Base-by-base conservation (phyloP, 495 filamentous ascomycete genomes). In the Glonium stellatum region DNA sequence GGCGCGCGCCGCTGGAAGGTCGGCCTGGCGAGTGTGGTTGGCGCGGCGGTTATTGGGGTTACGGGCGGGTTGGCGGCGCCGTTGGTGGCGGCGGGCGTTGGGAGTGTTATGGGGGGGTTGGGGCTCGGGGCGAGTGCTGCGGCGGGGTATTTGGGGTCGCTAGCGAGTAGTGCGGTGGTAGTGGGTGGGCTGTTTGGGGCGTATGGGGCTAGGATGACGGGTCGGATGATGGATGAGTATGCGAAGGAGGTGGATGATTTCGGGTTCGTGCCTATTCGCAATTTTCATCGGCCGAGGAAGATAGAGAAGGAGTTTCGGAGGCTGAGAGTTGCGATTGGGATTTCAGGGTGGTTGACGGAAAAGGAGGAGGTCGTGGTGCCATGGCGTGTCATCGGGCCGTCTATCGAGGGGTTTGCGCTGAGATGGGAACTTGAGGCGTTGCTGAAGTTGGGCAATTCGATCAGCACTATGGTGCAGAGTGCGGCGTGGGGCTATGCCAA, bases 121-220 rank as follows among this genome's bases (percentile, higher is more conserved):
- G 89, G 91, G 6, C 78, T 96, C 0, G 88, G 87, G n/a, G 81
- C 84, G 8, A 87, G 84, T 19, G 85, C 85, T 3, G 86, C 87
- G 18, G 89, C 90, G 12, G 82, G 84, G 8, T 85, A 95, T 57
- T 74, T 98, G 0, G 93, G 90, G 13, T 77, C 84, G 13, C 71
- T 97, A 55, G 88, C 90, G 11, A 81, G 88, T 23, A 95, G 84
- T 64, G 80, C 82, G 5, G 82, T 91, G 15, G 73, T 90, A 44
- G 86, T 96, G 19, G 92, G 90, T 5, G 82, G 86, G 51, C 72
- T 97, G 12, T 96, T 98, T 67, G 92, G 92, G 34, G 88, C 91
- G 9, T 95, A 93, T 69, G 91, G 91, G 23, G 88, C 84, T 12
- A 80, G 87, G 13, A 90, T 93, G 83, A 87, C 87, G 1, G 85